These are phyloP conservation scores for Mortierella hygrophila DNA, from an alignment of 192 early-diverging fungal genomes.

Conservation along the genomic window DNA sequence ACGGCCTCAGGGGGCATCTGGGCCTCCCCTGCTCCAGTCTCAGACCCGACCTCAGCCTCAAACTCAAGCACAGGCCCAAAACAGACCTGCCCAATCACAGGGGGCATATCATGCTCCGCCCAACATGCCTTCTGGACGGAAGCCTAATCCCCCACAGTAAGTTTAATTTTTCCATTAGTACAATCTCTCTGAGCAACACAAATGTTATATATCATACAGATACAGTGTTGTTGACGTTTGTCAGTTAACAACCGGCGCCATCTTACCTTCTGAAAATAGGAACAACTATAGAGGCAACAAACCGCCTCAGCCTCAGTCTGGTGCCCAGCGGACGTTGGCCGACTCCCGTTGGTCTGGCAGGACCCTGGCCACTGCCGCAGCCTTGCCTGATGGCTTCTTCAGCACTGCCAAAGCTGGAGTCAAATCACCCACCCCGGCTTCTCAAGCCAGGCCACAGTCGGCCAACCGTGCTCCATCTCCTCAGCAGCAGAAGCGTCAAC, in stretches of 20 bases:
- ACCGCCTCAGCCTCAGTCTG: background rate
- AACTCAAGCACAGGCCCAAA: background rate
- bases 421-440: background rate
- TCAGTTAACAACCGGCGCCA: background rate
- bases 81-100: background rate
- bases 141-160: background rate
- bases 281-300: background rate
- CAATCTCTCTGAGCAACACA: background rate
- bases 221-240: background rate
- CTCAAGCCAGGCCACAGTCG: background rate
- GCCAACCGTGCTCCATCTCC: background rate
- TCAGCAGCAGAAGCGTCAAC: background rate
- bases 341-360: slow-evolving; percentile 35
- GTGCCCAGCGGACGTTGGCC: background rate
- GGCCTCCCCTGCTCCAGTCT: background rate
- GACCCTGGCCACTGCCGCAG: slow-evolving; percentile 15
- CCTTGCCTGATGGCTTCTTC: slow-evolving; percentile 38
- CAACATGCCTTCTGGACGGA: background rate
- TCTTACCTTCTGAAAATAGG: background rate
- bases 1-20: background rate
- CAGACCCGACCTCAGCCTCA: background rate
- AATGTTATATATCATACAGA: background rate
- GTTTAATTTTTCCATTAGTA: background rate
- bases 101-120: background rate
- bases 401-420: slow-evolving; percentile 22